These are phyloP conservation scores for Ceratopteris richardii DNA, from an alignment of 75 land plant genomes.

Conservation along the genomic window DNA sequence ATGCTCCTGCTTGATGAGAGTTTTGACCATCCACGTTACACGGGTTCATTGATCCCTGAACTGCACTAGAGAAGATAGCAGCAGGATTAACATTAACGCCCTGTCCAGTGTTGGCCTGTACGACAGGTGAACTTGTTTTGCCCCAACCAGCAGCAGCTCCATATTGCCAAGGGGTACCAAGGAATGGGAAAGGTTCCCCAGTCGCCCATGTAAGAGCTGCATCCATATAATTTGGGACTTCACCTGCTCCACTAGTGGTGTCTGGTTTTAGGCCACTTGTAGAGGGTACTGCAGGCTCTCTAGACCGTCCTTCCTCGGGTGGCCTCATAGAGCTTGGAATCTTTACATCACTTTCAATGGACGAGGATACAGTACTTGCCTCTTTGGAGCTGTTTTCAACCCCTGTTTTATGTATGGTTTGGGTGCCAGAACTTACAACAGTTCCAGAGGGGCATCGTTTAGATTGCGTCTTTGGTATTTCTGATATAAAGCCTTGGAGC, in stretches of 20 bases:
- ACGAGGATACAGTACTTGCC: background rate
- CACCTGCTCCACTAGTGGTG: no score
- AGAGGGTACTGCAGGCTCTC: no score
- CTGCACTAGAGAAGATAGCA: background rate
- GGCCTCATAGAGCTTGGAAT: background rate
- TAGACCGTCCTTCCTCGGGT: no score
- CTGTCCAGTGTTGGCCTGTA: background rate
- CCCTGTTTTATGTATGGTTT: background rate
- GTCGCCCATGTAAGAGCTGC: slow-evolving; percentile 10
- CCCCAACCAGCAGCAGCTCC: no score
- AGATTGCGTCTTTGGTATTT: background rate
- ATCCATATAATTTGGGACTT: slow-evolving; percentile 10
- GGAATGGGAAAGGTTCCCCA: background rate
- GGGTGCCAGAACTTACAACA: background rate
- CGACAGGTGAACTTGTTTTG: background rate
- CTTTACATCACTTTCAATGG: background rate
- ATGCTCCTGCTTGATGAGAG: background rate
- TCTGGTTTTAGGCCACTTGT: background rate
- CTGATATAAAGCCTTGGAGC: slow-evolving; percentile 16
- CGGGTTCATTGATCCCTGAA: background rate
- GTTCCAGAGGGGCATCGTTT: background rate
- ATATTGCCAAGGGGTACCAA: no score
- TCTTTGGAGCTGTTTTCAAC: background rate
- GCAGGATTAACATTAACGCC: background rate
- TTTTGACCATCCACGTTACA: background rate